A percentile compares a stretch with the other conserved stretches of the same genome.
Evolutionary conservation across 192 early-diverging fungal species (phyloP).

Genomic region (Chytriomyces sp.): DNA sequence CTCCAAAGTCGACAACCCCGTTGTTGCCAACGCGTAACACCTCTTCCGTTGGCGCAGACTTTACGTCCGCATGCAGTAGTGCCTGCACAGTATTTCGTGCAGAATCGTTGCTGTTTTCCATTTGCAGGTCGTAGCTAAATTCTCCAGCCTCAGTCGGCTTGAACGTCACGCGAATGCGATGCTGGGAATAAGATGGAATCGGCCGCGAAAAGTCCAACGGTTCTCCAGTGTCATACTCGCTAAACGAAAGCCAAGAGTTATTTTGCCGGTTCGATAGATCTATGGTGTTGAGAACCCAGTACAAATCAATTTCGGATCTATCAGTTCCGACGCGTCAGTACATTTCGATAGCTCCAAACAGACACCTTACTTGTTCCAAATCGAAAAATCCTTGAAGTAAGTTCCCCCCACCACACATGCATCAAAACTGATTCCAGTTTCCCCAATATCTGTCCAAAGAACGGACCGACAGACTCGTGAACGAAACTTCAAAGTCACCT

Average conservation of each 20-base stretch:
- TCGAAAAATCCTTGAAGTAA: conserved; percentile 88
- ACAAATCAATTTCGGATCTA: conserved; percentile 86
- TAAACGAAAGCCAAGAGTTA: conserved; percentile 69
- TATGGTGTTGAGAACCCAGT: conserved; percentile 77
- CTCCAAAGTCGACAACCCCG: conserved; percentile 82
- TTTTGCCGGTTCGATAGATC: conserved; percentile 63
- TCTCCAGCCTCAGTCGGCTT: conserved; percentile 87
- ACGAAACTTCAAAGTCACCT: conserved; percentile 73
- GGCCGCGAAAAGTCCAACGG: conserved; percentile 48
- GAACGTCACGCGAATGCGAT: conserved; percentile 80
- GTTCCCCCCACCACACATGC: conserved; percentile 88
- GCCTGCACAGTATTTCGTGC: conserved; percentile 77
- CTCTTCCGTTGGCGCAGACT: conserved; percentile 54
- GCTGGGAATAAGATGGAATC: conserved; percentile 69
- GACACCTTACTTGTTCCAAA: conserved; percentile 59
- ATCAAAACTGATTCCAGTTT: conserved; percentile 91
- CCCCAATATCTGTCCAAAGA: conserved; percentile 88
- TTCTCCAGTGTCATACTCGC: conserved; percentile 73
- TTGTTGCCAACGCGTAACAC: neutral
- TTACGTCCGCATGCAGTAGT: conserved; percentile 79
- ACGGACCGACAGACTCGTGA: conserved; percentile 87
- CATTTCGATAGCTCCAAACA: neutral
- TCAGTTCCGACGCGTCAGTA: conserved; percentile 31
- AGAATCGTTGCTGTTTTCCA: conserved; percentile 89
- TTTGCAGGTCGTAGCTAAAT: conserved; percentile 82